Percentiles rank a stretch among this genome's conserved stretches.
These are phyloP conservation scores for Raddia distichophylla DNA, from an alignment of 176 grass and related monocot species.

Conservation along the genomic window DNA sequence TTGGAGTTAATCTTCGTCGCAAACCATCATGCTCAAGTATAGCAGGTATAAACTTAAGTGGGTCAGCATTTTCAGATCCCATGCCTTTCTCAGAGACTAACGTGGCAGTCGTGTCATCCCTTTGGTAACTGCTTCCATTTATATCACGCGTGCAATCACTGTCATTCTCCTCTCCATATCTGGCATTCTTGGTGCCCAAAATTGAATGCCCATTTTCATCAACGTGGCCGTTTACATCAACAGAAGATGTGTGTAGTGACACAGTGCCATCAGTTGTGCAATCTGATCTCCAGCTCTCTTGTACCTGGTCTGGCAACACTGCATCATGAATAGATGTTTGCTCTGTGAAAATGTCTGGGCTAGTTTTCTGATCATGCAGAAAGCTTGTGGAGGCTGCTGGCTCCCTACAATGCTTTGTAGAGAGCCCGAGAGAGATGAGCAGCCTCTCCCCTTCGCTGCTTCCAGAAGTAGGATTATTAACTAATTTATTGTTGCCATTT, in stretches of 20 bases:
- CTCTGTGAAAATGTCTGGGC: constrained; percentile 17
- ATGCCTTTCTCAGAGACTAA: constrained; percentile 27
- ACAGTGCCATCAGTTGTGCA: constrained; percentile 19
- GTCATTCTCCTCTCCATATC: constrained; percentile 35
- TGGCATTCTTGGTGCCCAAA: constrained; percentile 20
- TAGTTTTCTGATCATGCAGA: constrained; percentile 11
- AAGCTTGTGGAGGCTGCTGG: constrained; percentile 5
- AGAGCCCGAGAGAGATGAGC: constrained; percentile 34
- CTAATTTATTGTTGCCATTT: constrained; percentile 35
- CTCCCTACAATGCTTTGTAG: constrained; percentile 23
- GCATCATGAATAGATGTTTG: constrained; percentile 28
- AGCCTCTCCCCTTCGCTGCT: constrained; percentile 12
- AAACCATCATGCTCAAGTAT: constrained; percentile 36
- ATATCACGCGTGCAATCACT: not conserved
- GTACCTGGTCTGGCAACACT: constrained; percentile 24
- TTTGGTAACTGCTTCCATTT: constrained; percentile 18
- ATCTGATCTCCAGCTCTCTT: constrained; percentile 39
- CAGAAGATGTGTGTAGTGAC: not conserved
- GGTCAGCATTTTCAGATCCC: constrained; percentile 37
- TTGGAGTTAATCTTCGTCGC: constrained; percentile 39
- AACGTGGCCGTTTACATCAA: not conserved
- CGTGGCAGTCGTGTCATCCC: constrained; percentile 17
- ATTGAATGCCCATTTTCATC: constrained; percentile 43
- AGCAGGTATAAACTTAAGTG: constrained; percentile 25
- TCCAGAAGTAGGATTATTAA: constrained; percentile 26